Evolutionary conservation across 148 eudicot genomes (phyloP), one percentile per base, ranked within the genome.

Genomic region (Rhododendron kiyosumense): DNA sequence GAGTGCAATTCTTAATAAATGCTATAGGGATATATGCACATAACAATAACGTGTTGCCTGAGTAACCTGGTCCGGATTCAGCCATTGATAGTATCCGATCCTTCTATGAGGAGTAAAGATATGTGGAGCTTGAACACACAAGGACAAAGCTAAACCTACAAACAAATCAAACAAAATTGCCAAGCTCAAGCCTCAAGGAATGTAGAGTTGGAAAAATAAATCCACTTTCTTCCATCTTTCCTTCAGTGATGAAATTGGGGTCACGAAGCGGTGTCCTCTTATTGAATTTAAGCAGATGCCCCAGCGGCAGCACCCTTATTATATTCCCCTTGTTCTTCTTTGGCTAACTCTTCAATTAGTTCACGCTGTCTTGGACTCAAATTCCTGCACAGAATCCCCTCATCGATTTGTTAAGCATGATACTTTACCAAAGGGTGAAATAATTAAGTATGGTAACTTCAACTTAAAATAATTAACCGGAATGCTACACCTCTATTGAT

Each of bases 261-360:
- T 3, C 46, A 51, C 17, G 9, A 86, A 24, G 34, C 52, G 24
- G 34, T 75, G 54, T 20, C 26, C 20, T 30, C 14, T 2, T 38
- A 17, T 76, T 2, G 7, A 17, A 52, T 20, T 86, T 86, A 94
- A 69, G 92, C 89, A 49, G 95, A 92, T 51, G 93, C 98, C n/a
- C 97, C 93, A 14, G 96, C 98, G 20, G 94, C 98, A 69, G 94
- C 94, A 41, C 86, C 89, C 85, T 91, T 92, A 15, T 92, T 92
- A 45, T 85, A 85, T 77, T 92, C 94, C 26, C 96, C 93, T 90
- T 88, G 97, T 89, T 96, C 98, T 88, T 95, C 97, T 89, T 91
- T 94, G 79, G 93, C 91, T 87, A 96, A 93, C 88, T 95, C 99
- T 88, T 96, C 98, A 18, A 96, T 91, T 79, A 96, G 89, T 89